Conservation (phyloP, 192 early-diverging fungal species). For the Entophlyctis helioformis region DNA sequence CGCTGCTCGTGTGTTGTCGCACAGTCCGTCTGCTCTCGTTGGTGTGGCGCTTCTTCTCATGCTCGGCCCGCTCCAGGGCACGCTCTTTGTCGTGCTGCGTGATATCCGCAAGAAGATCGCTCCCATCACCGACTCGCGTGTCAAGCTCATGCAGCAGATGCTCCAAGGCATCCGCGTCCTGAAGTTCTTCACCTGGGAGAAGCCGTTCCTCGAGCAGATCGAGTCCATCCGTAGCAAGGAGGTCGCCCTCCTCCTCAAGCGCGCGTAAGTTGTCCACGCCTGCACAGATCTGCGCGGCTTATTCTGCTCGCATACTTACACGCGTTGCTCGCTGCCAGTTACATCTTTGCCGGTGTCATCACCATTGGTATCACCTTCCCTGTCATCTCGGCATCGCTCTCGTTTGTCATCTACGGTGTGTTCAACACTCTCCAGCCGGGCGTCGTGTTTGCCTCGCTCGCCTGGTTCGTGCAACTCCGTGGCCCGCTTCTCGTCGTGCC, state of each 20-base stretch:
- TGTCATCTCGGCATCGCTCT: slow-evolving; percentile 18
- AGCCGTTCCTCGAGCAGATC: slow-evolving; percentile 50
- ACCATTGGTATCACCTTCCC: slow-evolving; percentile 35
- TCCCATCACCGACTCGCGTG: slow-evolving; percentile 58
- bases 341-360: slow-evolving; percentile 23
- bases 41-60: slow-evolving; percentile 31
- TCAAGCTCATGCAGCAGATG: slow-evolving; percentile 58
- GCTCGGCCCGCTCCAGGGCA: slow-evolving; percentile 23
- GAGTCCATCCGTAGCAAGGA: slow-evolving; percentile 30
- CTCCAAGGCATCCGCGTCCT: slow-evolving; percentile 61
- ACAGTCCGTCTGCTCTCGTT: slow-evolving; percentile 23
- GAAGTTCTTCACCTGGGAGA: slow-evolving; percentile 66
- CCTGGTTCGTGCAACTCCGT: slow-evolving; percentile 29
- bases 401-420: slow-evolving; percentile 34
- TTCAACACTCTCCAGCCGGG: slow-evolving; percentile 14
- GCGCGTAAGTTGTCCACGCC: background rate
- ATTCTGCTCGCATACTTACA: no score
- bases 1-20: slow-evolving; percentile 2
- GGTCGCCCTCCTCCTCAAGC: slow-evolving; percentile 19
- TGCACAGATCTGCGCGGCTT: background rate
- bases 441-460: slow-evolving; percentile 28
- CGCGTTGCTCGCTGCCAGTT: background rate
- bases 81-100: slow-evolving; percentile 20
- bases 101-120: slow-evolving; percentile 26
- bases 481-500: slow-evolving; percentile 46